Evolutionary conservation across 192 early-diverging fungal genomes (phyloP), one percentile per base, ranked within the genome.

Genomic region (Tieghemiomyces parasiticus): DNA sequence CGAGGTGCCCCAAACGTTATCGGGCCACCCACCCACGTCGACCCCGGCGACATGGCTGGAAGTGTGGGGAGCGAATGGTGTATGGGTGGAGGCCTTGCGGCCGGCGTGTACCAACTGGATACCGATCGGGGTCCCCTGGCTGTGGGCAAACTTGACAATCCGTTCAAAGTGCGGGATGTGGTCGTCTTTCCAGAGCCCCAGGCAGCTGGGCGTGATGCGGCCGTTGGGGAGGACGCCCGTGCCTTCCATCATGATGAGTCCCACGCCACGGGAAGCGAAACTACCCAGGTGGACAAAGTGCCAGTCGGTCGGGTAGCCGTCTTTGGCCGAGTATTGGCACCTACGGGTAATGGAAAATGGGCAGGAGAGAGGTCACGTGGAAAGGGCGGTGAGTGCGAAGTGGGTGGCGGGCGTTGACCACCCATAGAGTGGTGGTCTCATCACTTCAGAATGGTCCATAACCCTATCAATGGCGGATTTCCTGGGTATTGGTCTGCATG

Each of bases 61-160:
- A 10, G 38, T 16, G 38, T 6, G 38, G 38, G 16, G 16, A 61
- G 66, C 3, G 52, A 63, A 1, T 56, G 59, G 16, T 51, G 66
- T n/a, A n/a, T n/a, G 12, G n/a, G 72, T 76, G 60, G 66, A 74
- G 26, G 78, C 77, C 61, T 94, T 93, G 46, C 89, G 79, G 4
- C 90, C 90, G 24, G 86, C 84, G 59, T 96, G 93, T 0, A 78
- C 85, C 6, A 95, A 58, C 62, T 96, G 90, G 60, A 93, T 84
- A 47, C 78, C 82, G 42, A 77, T 62, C 4, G 75, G 71, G n/a
- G 68, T 54, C 26, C 81, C 82, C 30, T 82, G 76, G 0, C 68
- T 63, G 47, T 91, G 87, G n/a, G 74, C 70, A 69, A 82, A 77
- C 35, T 79, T 67, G 20, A 78, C 79, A 22, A 91, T 72, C 2